Evolutionary conservation across 2,329 filamentous ascomycete species (phyloP), one percentile per base, ranked within the genome.

Genomic region (Penicillium expansum): DNA sequence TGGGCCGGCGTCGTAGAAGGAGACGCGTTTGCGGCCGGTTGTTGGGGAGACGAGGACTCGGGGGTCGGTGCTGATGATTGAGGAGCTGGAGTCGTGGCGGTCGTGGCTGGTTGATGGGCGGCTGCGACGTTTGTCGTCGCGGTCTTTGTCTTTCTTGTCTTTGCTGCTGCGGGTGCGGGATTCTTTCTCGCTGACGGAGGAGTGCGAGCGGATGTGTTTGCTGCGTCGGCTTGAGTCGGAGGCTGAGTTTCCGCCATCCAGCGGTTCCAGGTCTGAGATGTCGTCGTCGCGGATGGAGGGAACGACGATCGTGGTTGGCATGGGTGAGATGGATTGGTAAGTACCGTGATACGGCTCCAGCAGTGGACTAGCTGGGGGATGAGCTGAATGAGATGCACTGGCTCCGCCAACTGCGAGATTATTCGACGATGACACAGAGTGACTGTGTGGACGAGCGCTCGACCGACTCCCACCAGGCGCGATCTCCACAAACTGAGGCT

Each of bases 271-370:
- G 56, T 83, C 77, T 27, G 79, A 80, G 27, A 82, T 70, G 22
- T 84, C 83, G 10, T 86, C 79, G 35, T 82, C 78, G 30, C 79
- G 74, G 47, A 79, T 86, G 69, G 67, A 87, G 24, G 73, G 80
- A 24, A 92, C 78, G 66, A 84, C 78, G 56, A 84, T 78, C 0
- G 92, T 91, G 0, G 92, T 92, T 0, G 92, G 92, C 91, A 97
- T 96, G 0, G 93, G 92, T 0, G 92, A 96, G 66, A 95, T 90
- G 56, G 90, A 91, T 74, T 97, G 93, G 67, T 96, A 97, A 0
- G 92, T 96, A 38, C 93, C 93, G 60, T 88, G 89, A 75, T 97
- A 97, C 0, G 94, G 88, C 75, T 97, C 93, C 2, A 96, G 84
- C 48, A 97, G 80, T 0, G 93, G 94, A 60, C 91, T 96, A 1